phyloP scores from a whole-genome alignment of 805 yeast genomes.

The Aciculoconidium aculeatum region DNA sequence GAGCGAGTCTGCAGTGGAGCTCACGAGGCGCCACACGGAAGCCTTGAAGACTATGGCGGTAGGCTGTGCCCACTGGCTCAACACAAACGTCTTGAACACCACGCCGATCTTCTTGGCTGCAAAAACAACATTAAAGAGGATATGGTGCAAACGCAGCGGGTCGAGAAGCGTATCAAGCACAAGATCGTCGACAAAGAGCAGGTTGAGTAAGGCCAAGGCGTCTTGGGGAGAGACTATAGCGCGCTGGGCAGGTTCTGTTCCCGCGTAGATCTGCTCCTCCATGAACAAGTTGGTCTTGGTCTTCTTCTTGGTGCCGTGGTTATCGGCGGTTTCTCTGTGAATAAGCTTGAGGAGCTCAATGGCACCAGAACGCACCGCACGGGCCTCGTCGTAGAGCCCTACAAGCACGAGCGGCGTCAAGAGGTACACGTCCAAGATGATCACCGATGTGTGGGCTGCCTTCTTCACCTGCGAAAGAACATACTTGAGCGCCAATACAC shows the following conservation, averaged over 20 bases:
- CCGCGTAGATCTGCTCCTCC: slow-evolving; percentile 55
- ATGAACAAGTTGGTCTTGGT: slow-evolving; percentile 36
- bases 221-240: slow-evolving; percentile 64
- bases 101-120: slow-evolving; percentile 53
- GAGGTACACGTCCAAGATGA: slow-evolving; percentile 37
- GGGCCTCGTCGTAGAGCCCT: slow-evolving; percentile 47
- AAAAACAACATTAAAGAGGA: slow-evolving; percentile 30
- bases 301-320: slow-evolving; percentile 29
- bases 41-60: slow-evolving; percentile 45
- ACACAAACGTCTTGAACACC: slow-evolving; percentile 53
- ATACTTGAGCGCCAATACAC: slow-evolving; percentile 43
- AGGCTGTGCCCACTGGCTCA: slow-evolving; percentile 63
- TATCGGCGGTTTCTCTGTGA: slow-evolving; percentile 29
- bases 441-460: slow-evolving; percentile 17
- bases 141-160: slow-evolving; percentile 15
- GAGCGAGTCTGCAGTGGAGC: slow-evolving; percentile 19
- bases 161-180: slow-evolving; percentile 28
- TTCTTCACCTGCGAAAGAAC: slow-evolving; percentile 33
- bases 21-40: slow-evolving; percentile 30
- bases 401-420: slow-evolving; percentile 54
- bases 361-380: slow-evolving; percentile 40
- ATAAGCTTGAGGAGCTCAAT: slow-evolving; percentile 16
- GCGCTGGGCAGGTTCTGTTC: slow-evolving; percentile 35
- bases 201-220: slow-evolving; percentile 36
- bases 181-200: slow-evolving; percentile 14